Evolutionary conservation across 441 rosid species (phyloP).

Genomic region (Isatis lusitanica): DNA sequence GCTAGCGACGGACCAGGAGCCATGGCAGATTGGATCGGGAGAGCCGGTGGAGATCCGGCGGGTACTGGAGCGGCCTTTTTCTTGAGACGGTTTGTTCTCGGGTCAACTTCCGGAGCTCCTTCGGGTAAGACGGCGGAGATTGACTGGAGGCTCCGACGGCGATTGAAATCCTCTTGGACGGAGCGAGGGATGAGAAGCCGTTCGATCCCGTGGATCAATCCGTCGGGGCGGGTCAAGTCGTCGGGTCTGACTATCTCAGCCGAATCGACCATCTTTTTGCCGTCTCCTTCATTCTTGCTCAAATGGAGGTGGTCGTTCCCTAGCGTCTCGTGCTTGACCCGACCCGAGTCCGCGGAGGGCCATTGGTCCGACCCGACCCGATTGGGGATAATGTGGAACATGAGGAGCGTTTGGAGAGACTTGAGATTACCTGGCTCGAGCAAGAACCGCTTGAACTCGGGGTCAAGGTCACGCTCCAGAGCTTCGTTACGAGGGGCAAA

Average conservation of each 20-base stretch:
- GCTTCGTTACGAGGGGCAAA: slow-evolving; percentile 72
- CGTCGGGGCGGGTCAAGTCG: slow-evolving; percentile 62
- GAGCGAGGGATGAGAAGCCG: slow-evolving; percentile 58
- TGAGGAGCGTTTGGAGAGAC: slow-evolving; percentile 58
- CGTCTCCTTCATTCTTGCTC: slow-evolving; percentile 12
- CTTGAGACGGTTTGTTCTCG: slow-evolving; percentile 64
- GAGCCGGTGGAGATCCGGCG: slow-evolving; percentile 57
- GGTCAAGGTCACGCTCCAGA: slow-evolving; percentile 64
- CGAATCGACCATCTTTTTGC: slow-evolving; percentile 36
- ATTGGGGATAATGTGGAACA: slow-evolving; percentile 57
- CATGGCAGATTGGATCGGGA: slow-evolving; percentile 64
- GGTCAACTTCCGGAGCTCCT: slow-evolving; percentile 74
- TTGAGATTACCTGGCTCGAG: slow-evolving; percentile 66
- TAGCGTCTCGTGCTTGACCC: slow-evolving; percentile 45
- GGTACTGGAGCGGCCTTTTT: slow-evolving; percentile 40
- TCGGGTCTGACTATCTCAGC: slow-evolving; percentile 51
- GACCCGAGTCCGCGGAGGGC: slow-evolving; percentile 34
- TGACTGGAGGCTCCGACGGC: slow-evolving; percentile 56
- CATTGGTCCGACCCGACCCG: slow-evolving; percentile 45
- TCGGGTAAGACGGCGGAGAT: slow-evolving; percentile 63
- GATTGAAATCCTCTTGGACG: slow-evolving; percentile 68
- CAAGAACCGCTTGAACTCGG: slow-evolving; percentile 66
- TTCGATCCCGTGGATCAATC: slow-evolving; percentile 70
- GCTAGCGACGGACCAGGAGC: slow-evolving; percentile 72
- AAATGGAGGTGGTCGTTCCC: slow-evolving; percentile 39